These are phyloP conservation scores for Mycena crocata DNA, from an alignment of 768 basidiomycete species.

Conservation along the genomic window DNA sequence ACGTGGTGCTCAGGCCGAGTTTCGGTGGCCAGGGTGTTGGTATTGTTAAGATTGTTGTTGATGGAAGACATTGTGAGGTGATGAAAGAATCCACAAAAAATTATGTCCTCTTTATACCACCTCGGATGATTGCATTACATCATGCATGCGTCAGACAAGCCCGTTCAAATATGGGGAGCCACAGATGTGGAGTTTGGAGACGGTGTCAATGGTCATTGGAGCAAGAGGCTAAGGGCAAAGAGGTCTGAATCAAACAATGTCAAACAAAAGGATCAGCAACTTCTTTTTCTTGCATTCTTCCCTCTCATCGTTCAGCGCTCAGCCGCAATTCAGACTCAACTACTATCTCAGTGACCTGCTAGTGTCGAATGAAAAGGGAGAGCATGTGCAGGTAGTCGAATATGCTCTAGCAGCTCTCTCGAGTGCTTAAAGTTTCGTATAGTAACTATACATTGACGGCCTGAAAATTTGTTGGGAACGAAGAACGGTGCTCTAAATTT, in stretches of 20 bases:
- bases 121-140: not conserved
- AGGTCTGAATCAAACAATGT: not conserved
- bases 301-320: too few species aligned
- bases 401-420: too few species aligned
- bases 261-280: not conserved
- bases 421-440: too few species aligned
- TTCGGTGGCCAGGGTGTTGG: not conserved
- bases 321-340: too few species aligned
- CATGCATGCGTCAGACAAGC: conserved; percentile 18
- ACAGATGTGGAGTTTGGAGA: conserved; percentile 8
- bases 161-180: not conserved
- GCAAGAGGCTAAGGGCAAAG: not conserved
- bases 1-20: conserved; percentile 53
- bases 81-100: not conserved
- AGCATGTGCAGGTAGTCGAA: too few species aligned
- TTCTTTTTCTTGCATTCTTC: too few species aligned
- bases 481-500: not conserved
- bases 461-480: too few species aligned
- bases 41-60: conserved; percentile 19
- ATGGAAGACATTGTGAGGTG: conserved; percentile 27
- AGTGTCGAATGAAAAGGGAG: too few species aligned
- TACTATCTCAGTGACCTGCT: too few species aligned
- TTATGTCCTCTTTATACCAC: conserved; percentile 6
- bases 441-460: too few species aligned
- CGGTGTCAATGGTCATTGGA: not conserved